phyloP scores from a whole-genome alignment of 805 yeast species.

The Ogataea allantospora region DNA sequence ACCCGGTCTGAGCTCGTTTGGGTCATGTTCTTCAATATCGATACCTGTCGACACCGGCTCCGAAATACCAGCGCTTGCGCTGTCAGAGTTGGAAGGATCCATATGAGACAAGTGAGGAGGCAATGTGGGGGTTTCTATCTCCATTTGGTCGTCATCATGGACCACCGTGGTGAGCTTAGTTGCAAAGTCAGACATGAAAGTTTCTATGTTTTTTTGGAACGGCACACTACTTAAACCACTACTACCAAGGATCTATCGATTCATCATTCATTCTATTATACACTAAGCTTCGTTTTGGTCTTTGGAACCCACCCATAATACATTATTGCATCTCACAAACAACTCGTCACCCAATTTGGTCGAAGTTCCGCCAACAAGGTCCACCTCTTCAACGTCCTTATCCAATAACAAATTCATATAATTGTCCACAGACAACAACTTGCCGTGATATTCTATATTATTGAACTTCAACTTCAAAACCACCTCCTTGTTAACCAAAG shows the following conservation, averaged over 20 bases:
- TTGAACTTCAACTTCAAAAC: slow-evolving; percentile 87
- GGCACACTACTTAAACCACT: neutral
- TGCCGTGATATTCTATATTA: slow-evolving; percentile 82
- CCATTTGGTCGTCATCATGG: slow-evolving; percentile 25
- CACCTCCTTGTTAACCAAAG: slow-evolving; percentile 68
- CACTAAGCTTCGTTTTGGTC: too few relatives aligned
- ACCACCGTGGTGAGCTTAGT: slow-evolving; percentile 19
- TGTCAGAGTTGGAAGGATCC: slow-evolving; percentile 2
- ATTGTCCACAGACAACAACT: slow-evolving; percentile 74
- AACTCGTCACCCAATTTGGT: slow-evolving; percentile 48
- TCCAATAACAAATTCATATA: slow-evolving; percentile 87
- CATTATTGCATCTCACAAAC: slow-evolving; percentile 88
- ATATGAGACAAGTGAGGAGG: slow-evolving; percentile 32
- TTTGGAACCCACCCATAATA: slow-evolving; percentile 64
- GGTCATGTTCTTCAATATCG: slow-evolving; percentile 15
- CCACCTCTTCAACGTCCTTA: slow-evolving; percentile 46
- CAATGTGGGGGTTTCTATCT: slow-evolving; percentile 17
- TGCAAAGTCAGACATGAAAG: slow-evolving; percentile 20
- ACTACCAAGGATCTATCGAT: neutral
- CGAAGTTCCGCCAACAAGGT: slow-evolving; percentile 29
- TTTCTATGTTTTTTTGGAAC: slow-evolving; percentile 3
- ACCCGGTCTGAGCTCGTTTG: slow-evolving; percentile 40
- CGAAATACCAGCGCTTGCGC: slow-evolving; percentile 1
- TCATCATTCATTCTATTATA: slow-evolving; percentile 2
- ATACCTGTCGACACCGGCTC: slow-evolving; percentile 1